These are phyloP conservation scores for Akanthomyces uredinophilus DNA, from an alignment of 2,329 filamentous ascomycete genomes.

Conservation along the genomic window DNA sequence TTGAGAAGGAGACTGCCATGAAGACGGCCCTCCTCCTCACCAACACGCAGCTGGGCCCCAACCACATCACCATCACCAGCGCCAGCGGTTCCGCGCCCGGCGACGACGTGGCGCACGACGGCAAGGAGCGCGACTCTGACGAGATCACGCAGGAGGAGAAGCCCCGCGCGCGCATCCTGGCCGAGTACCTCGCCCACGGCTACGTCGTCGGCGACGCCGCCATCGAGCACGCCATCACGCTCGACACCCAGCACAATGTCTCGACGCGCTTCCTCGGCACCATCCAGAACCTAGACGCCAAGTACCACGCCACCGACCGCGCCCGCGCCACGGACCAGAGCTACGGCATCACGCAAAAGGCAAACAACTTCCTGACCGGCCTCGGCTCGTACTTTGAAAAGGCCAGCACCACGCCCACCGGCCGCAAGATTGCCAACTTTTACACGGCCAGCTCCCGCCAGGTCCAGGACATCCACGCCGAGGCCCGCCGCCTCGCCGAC, in stretches of 20 bases:
- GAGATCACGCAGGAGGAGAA: constrained; percentile 94
- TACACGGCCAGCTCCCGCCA: constrained; percentile 82
- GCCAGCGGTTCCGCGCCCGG: constrained; percentile 59
- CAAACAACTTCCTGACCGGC: constrained; percentile 58
- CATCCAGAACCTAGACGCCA: constrained; percentile 71
- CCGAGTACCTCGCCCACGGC: constrained; percentile 94
- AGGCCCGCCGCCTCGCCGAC: constrained; percentile 82
- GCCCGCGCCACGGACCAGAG: constrained; percentile 78
- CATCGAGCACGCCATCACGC: constrained; percentile 75
- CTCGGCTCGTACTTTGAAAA: constrained; percentile 91
- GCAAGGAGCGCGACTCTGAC: constrained; percentile 54
- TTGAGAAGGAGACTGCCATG: constrained; percentile 93
- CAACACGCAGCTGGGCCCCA: constrained; percentile 87
- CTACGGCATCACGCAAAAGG: constrained; percentile 75
- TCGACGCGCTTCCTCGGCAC: constrained; percentile 72
- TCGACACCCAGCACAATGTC: constrained; percentile 87
- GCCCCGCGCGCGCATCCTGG: constrained; percentile 85
- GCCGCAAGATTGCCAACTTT: constrained; percentile 81
- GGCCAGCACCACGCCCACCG: constrained; percentile 79
- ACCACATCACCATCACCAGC: constrained; percentile 72
- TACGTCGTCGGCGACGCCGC: constrained; percentile 74
- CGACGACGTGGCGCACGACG: constrained; percentile 54
- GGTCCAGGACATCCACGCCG: constrained; percentile 87
- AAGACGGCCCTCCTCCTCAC: constrained; percentile 96
- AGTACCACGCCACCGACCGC: constrained; percentile 83